Evolutionary conservation across 129 eudicot species (phyloP).

Genomic region (Saussurea involucrata): DNA sequence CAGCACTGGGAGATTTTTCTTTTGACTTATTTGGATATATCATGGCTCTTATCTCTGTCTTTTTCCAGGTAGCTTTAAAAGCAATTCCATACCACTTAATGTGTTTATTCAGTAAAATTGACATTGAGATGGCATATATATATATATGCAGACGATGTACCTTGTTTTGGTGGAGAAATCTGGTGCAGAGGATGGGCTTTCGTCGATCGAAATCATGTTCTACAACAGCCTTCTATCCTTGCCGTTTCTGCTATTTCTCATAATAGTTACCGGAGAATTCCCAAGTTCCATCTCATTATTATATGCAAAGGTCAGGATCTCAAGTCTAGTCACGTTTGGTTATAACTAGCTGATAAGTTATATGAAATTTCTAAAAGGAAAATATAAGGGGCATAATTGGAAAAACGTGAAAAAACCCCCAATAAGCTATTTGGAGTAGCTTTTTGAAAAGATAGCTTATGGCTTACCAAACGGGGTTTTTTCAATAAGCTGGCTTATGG

Average conservation of each 20-base stretch:
- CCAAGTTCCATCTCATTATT: slow-evolving; percentile 70
- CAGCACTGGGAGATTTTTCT: slow-evolving; percentile 96
- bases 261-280: slow-evolving; percentile 77
- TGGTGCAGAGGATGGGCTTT: slow-evolving; percentile 96
- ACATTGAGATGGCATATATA: slow-evolving; percentile 25
- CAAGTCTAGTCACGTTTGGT: neutral
- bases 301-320: slow-evolving; percentile 70
- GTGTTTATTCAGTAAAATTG: neutral
- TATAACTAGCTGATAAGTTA: neutral
- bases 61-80: slow-evolving; percentile 61
- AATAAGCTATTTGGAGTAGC: neutral
- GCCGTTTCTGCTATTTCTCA: slow-evolving; percentile 79
- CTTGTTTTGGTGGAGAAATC: slow-evolving; percentile 93
- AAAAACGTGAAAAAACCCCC: neutral
- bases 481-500: neutral
- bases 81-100: neutral
- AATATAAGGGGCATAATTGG: neutral
- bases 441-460: neutral
- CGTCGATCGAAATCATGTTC: slow-evolving; percentile 92
- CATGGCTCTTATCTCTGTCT: slow-evolving; percentile 91
- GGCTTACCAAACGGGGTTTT: neutral
- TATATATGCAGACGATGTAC: slow-evolving; percentile 98
- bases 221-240: slow-evolving; percentile 84
- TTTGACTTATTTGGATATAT: slow-evolving; percentile 82
- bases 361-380: neutral